Evolutionary conservation across 2,329 filamentous ascomycete genomes (phyloP).

Genomic region (Exophiala spinifera): DNA sequence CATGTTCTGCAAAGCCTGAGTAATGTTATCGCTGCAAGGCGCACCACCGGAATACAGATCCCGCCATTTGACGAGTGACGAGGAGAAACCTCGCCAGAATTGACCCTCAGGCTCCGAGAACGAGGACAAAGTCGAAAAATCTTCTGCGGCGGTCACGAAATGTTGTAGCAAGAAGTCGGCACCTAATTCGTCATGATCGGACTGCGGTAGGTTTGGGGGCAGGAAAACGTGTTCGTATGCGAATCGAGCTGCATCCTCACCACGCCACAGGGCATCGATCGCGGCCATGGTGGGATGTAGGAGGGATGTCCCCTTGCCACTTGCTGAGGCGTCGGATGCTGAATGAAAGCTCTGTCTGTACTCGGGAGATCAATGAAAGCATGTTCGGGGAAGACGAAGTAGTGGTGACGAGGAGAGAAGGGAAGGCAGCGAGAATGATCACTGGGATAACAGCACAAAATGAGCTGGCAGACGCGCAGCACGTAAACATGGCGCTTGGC

Average conservation of each 20-base stretch:
- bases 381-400: too few relatives aligned
- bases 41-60: slow-evolving; percentile 16
- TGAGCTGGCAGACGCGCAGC: too few relatives aligned
- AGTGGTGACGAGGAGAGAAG: too few relatives aligned
- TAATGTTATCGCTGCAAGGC: slow-evolving; percentile 5
- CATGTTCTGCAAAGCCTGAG: slow-evolving; percentile 1
- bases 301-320: not conserved
- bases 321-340: too few relatives aligned
- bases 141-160: slow-evolving; percentile 4
- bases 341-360: too few relatives aligned
- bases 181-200: slow-evolving; percentile 32
- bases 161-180: slow-evolving; percentile 11
- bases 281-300: not conserved
- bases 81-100: slow-evolving; percentile 5
- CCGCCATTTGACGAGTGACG: slow-evolving; percentile 8
- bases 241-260: slow-evolving; percentile 28
- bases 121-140: not conserved
- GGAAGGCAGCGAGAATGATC: not conserved
- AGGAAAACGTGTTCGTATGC: slow-evolving; percentile 50
- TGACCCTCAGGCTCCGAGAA: not conserved
- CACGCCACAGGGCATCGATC: not conserved
- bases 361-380: too few relatives aligned
- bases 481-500: not conserved
- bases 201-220: slow-evolving; percentile 48
- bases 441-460: not conserved